Conservation (phyloP, 2,329 filamentous ascomycete genomes). For the Nothophaeocryptopus gaeumannii region DNA sequence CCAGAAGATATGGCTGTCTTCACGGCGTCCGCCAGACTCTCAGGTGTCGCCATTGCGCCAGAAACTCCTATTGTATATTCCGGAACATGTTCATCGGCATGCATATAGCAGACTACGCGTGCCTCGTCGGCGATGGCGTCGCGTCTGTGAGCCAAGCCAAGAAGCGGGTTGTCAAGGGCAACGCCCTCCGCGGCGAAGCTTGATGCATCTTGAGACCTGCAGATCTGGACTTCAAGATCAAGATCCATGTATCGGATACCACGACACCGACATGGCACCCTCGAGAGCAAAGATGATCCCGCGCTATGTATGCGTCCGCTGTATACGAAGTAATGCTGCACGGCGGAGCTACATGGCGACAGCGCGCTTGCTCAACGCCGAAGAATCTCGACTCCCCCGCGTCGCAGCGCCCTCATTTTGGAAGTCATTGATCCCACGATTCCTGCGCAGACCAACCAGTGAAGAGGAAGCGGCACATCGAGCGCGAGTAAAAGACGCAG, state of each 20-base stretch:
- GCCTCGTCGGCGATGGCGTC: neutral
- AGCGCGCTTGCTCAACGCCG: slow-evolving; percentile 7
- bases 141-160: too few relatives aligned
- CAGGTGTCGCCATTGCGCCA: slow-evolving; percentile 17
- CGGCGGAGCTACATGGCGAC: slow-evolving; percentile 13
- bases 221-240: too few relatives aligned
- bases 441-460: slow-evolving; percentile 28
- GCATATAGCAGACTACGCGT: neutral
- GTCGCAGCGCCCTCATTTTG: slow-evolving; percentile 37
- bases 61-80: neutral
- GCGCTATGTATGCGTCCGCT: slow-evolving; percentile 1
- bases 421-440: slow-evolving; percentile 36
- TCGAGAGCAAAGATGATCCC: slow-evolving; percentile 9
- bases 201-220: neutral
- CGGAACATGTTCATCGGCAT: neutral
- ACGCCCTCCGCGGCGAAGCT: slow-evolving; percentile 3
- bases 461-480: slow-evolving; percentile 22
- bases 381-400: slow-evolving; percentile 29
- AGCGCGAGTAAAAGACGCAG: slow-evolving; percentile 13
- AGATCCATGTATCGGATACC: too few relatives aligned
- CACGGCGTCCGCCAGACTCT: slow-evolving; percentile 18
- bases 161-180: slow-evolving; percentile 9
- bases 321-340: neutral
- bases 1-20: slow-evolving; percentile 20
- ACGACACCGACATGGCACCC: slow-evolving; percentile 8